phyloP scores from a whole-genome alignment of 192 early-diverging fungal species.

The Coemansia sp. region DNA sequence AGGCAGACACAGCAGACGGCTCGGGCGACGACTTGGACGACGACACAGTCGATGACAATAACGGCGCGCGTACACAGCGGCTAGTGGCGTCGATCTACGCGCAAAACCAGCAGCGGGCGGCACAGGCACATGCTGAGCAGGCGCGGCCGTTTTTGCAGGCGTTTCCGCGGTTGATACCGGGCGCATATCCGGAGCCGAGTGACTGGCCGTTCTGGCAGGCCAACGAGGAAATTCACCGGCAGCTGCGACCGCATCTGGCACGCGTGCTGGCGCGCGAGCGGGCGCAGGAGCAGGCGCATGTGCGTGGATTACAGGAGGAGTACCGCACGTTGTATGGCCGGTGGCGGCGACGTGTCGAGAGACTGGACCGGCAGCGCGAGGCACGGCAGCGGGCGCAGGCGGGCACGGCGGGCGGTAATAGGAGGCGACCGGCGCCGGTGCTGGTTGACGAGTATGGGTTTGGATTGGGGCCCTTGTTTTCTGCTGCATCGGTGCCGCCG shows the following conservation, averaged over 20 bases:
- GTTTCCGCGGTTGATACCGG: slow-evolving; percentile 37
- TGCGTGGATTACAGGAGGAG: slow-evolving; percentile 29
- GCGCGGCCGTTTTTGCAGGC: slow-evolving; percentile 26
- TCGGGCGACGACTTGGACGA: neutral
- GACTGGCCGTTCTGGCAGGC: slow-evolving; percentile 50
- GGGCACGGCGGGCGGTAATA: neutral
- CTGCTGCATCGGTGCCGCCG: slow-evolving; percentile 19
- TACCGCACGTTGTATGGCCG: slow-evolving; percentile 37
- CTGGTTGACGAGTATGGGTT: slow-evolving; percentile 43
- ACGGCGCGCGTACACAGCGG: neutral
- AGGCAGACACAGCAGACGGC: neutral
- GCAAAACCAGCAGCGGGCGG: slow-evolving; percentile 37
- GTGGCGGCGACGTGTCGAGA: slow-evolving; percentile 44
- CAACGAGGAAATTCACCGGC: slow-evolving; percentile 19
- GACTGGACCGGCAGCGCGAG: slow-evolving; percentile 45
- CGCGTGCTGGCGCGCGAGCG: slow-evolving; percentile 20
- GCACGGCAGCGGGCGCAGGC: slow-evolving; percentile 17
- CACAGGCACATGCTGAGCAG: slow-evolving; percentile 15
- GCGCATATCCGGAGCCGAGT: slow-evolving; percentile 18
- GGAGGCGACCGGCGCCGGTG: neutral
- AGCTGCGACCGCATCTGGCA: slow-evolving; percentile 20
- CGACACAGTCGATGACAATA: neutral
- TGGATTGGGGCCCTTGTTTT: slow-evolving; percentile 35
- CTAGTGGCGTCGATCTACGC: slow-evolving; percentile 25
- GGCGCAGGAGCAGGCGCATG: slow-evolving; percentile 11